Percentiles rank a stretch among this genome's conserved stretches.
phyloP scores from a whole-genome alignment of 2,329 filamentous ascomycete genomes.

The Arthroderma sp. region DNA sequence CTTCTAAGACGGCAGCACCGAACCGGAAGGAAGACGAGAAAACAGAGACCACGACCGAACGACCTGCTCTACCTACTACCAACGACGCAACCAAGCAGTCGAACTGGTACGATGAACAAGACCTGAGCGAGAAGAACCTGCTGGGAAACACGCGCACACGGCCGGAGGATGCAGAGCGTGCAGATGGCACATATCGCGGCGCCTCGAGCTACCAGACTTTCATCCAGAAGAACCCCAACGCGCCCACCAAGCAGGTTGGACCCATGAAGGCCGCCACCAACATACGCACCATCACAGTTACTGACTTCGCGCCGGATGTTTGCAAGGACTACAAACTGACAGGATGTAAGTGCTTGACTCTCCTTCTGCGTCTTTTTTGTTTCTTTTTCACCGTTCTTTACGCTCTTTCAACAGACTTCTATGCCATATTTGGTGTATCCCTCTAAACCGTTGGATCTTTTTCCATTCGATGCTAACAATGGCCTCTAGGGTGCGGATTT shows the following conservation, averaged over 20 bases:
- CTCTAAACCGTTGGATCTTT: no score
- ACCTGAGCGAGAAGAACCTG: conserved; percentile 40
- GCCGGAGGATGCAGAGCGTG: conserved; percentile 16
- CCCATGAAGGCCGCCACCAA: conserved; percentile 79
- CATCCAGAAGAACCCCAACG: conserved; percentile 70
- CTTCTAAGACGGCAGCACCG: conserved; percentile 35
- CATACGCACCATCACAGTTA: conserved; percentile 78
- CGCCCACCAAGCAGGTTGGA: conserved; percentile 58
- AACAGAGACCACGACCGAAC: conserved; percentile 51
- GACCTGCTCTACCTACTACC: conserved; percentile 6
- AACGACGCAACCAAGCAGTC: conserved; percentile 84
- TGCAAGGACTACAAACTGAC: conserved; percentile 91
- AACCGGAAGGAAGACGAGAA: conserved; percentile 41
- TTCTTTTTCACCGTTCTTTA: background rate
- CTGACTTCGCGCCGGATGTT: conserved; percentile 81
- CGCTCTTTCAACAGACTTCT: no score
- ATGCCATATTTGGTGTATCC: no score
- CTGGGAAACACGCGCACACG: conserved; percentile 23
- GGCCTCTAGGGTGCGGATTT: conserved; percentile 45
- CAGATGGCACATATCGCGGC: conserved; percentile 65
- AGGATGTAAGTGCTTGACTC: conserved; percentile 30
- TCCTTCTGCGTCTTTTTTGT: background rate
- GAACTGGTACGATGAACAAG: conserved; percentile 82
- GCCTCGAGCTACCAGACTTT: conserved; percentile 60
- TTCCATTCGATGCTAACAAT: no score